A percentile compares a stretch with the other conserved stretches of the same genome.
These are phyloP conservation scores for Penicillium sclerotigenum DNA, from an alignment of 2,329 filamentous ascomycete species.

Conservation along the genomic window DNA sequence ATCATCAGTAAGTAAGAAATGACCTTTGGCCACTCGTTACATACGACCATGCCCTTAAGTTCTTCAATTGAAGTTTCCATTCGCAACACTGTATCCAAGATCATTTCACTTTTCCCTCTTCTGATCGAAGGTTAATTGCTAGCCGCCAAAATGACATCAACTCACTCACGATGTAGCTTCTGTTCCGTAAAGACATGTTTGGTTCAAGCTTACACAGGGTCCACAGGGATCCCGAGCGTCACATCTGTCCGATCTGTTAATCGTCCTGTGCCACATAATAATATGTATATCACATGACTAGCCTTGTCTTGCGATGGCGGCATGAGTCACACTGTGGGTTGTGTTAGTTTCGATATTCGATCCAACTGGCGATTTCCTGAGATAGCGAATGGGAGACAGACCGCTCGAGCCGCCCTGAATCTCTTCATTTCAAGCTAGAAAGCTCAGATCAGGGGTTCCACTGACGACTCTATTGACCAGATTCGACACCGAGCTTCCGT, in stretches of 20 bases:
- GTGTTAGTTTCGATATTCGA: background rate
- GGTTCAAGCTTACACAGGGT: constrained; percentile 3
- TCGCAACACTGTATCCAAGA: constrained; percentile 7
- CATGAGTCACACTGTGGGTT: constrained; percentile 6
- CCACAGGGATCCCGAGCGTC: constrained; percentile 8
- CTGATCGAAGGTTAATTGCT: background rate
- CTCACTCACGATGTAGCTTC: constrained; percentile 6
- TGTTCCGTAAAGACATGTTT: constrained; percentile 6
- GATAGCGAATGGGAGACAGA: background rate
- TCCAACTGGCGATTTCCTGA: background rate
- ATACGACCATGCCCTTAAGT: constrained; percentile 6
- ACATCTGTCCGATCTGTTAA: constrained; percentile 2
- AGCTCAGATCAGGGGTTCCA: background rate
- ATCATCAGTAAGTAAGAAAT: background rate
- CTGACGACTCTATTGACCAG: background rate
- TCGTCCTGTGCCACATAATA: no score
- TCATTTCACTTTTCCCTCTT: constrained; percentile 9
- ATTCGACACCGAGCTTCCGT: background rate
- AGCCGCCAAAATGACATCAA: background rate
- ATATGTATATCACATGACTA: background rate
- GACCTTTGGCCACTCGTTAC: background rate
- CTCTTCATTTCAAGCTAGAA: constrained; percentile 4
- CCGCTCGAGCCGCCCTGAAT: constrained; percentile 8
- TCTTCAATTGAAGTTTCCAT: constrained; percentile 9
- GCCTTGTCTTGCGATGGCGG: constrained; percentile 10